Base-by-base conservation (phyloP, 441 rosid species). In the Metrosideros polymorpha region DNA sequence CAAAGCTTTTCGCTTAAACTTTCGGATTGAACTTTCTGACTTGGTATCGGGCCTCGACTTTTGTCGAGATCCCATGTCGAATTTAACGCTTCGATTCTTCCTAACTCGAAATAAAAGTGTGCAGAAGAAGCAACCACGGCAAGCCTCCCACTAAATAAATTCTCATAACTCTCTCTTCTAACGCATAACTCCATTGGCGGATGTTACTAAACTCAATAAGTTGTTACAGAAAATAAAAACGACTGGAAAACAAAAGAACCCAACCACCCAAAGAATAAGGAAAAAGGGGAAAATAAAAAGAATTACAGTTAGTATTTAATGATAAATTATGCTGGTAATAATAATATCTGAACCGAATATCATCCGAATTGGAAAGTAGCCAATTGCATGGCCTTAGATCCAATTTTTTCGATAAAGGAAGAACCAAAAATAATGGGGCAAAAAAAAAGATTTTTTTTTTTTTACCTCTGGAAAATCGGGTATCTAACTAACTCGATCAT, bases 401-500 rank as follows among this genome's bases (percentile, higher is more conserved):
- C 79, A 71, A 10, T 39, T 10, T 71, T 71, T 39, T 71, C 79
- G 79, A 5, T 22, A 39, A 71, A 71, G 39, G 47, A 71, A 71
- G 79, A 22, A 22, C n/a, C n/a, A 71, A 39, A 71, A 39, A 32
- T 66, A 19, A 35, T 66, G 14, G 77, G 24, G 39, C 6, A 55
- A 19, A 35, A 19, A 2, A 19, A 5, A 8, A 5, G 35, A 10
- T 19, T 12, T 10, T 18, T 19, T 29, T 18, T 9, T 18, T 66
- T 66, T 66, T 39, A 71, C 79, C 79, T 71, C 79, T 71, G 79
- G 39, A 71, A 71, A 71, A 71, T 39, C 79, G 47, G 22, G 79
- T 39, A 1, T 71, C 79, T 71, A 71, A 71, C 79, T 10, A 71
- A 71, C 79, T 71, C 47, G 9, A 25, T 91, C 91, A 90, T 88